Conservation (phyloP, 192 early-diverging fungal genomes). For the Pilobolus umbonatus region DNA sequence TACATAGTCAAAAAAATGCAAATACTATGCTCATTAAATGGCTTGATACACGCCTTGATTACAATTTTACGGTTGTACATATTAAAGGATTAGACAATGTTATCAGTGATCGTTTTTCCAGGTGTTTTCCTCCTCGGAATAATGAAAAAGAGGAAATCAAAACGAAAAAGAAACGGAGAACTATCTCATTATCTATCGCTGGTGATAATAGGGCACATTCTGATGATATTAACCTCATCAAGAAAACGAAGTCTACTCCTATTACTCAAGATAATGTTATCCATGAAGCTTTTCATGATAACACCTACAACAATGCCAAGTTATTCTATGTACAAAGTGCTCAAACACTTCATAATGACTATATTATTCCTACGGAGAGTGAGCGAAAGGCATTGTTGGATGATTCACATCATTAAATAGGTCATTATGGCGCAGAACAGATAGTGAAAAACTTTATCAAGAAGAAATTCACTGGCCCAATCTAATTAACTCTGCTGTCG, state of each 20-base stretch:
- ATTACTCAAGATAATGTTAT: too few relatives aligned
- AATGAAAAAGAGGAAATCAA: not conserved
- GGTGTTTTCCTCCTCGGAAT: not conserved
- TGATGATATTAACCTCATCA: too few relatives aligned
- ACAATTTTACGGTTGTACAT: constrained; percentile 50
- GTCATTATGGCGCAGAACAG: not conserved
- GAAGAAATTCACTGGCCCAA: not conserved
- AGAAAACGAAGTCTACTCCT: too few relatives aligned
- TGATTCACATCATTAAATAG: not conserved
- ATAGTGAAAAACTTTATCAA: not conserved
- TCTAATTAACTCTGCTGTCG: not conserved
- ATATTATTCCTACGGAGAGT: not conserved
- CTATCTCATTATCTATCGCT: too few relatives aligned
- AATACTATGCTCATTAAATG: constrained; percentile 80
- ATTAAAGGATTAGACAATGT: not conserved
- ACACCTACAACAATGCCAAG: too few relatives aligned
- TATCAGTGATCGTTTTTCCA: not conserved
- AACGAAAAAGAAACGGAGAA: not conserved
- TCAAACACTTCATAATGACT: not conserved
- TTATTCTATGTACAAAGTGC: not conserved
- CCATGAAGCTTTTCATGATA: too few relatives aligned
- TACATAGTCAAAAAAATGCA: constrained; percentile 37
- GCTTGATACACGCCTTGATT: constrained; percentile 89
- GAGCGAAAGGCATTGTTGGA: not conserved
- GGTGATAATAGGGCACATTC: too few relatives aligned